A percentile compares a stretch with the other conserved stretches of the same genome.
phyloP scores from a whole-genome alignment of 495 filamentous ascomycete genomes.

The Daldinia loculata region DNA sequence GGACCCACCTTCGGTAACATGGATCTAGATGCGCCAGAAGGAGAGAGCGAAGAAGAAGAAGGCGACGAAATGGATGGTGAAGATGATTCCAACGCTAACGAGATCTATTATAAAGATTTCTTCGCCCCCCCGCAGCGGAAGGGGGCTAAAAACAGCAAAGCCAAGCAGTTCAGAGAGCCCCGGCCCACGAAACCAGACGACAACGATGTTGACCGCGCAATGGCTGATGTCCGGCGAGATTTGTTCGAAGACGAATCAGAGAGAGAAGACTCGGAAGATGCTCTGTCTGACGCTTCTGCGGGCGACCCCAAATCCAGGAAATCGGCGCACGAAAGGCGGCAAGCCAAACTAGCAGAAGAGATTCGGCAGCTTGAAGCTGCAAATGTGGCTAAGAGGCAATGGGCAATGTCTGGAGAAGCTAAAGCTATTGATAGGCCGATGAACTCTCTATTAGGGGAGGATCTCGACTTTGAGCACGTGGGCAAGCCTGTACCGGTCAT shows the following conservation, averaged over 20 bases:
- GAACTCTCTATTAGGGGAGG: conserved; percentile 93
- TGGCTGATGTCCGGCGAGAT: conserved; percentile 88
- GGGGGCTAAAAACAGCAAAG: conserved; percentile 57
- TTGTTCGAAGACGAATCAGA: conserved; percentile 85
- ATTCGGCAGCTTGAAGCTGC: conserved; percentile 90
- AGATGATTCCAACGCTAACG: conserved; percentile 76
- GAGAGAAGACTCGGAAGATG: conserved; percentile 62
- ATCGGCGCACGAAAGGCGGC: conserved; percentile 86
- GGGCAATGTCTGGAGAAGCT: conserved; percentile 91
- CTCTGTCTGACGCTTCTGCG: conserved; percentile 63
- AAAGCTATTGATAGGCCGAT: conserved; percentile 79
- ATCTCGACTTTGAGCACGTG: conserved; percentile 94
- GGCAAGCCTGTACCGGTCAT: conserved; percentile 95
- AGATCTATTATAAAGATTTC: conserved; percentile 88
- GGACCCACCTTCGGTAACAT: conserved; percentile 81
- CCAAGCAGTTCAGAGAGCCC: conserved; percentile 47
- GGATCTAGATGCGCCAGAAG: conserved; percentile 65
- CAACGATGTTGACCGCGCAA: conserved; percentile 81
- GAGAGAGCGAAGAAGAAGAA: conserved; percentile 65
- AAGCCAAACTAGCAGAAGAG: conserved; percentile 84
- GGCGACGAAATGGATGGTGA: conserved; percentile 58
- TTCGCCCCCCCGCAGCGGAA: conserved; percentile 85
- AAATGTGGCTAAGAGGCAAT: conserved; percentile 88
- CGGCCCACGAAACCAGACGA: conserved; percentile 53
- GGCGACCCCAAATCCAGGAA: conserved; percentile 64